Evolutionary conservation across 2,329 filamentous ascomycete genomes (phyloP).

Genomic region (Akanthomyces uredinophilus): DNA sequence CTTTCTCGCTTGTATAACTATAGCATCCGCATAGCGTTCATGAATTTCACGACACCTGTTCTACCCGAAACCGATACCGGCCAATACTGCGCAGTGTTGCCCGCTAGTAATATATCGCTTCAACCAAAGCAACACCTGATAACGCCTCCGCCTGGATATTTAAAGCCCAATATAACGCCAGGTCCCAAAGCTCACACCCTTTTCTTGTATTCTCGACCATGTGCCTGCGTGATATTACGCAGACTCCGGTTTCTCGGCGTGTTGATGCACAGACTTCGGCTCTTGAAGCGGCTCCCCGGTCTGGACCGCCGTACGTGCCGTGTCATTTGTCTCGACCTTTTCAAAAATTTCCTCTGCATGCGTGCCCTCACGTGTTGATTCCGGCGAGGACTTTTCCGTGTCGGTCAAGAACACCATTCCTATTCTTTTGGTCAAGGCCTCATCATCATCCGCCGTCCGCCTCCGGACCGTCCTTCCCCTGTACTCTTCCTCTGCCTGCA

Average conservation of each 20-base stretch:
- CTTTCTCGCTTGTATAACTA: background rate
- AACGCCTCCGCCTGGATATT: background rate
- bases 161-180: background rate
- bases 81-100: background rate
- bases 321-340: background rate
- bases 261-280: background rate
- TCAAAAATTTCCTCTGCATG: background rate
- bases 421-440: background rate
- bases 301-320: background rate
- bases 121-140: background rate
- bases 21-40: conserved; percentile 14
- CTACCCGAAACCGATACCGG: background rate
- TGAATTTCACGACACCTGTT: conserved; percentile 10
- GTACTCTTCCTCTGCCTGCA: background rate
- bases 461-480: background rate
- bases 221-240: too few species aligned
- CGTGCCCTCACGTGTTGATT: background rate
- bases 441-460: background rate
- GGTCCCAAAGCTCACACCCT: background rate
- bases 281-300: background rate
- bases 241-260: too few species aligned
- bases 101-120: background rate
- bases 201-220: background rate
- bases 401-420: background rate
- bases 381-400: background rate